Conservation (phyloP, 805 yeast species). For the Yamadazyma laniorum region DNA sequence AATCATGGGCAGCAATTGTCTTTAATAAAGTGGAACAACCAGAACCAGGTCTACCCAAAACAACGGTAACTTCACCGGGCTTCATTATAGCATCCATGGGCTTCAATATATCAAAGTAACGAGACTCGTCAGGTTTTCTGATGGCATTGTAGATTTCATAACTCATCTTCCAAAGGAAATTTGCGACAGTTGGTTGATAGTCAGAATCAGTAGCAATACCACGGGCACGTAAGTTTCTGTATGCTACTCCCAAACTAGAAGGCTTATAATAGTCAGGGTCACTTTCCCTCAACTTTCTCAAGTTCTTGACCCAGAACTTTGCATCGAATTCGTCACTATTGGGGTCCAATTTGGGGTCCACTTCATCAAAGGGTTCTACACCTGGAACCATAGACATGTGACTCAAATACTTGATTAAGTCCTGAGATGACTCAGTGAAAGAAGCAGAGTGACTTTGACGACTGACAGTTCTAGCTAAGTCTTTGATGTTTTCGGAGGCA, state of each 20-base stretch:
- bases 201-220: conserved; percentile 66
- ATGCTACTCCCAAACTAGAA: conserved; percentile 52
- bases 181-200: conserved; percentile 55
- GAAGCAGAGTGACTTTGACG: conserved; percentile 13
- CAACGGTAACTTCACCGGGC: conserved; percentile 40
- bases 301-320: conserved; percentile 60
- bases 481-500: conserved; percentile 17
- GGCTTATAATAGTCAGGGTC: conserved; percentile 64
- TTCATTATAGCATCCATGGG: conserved; percentile 37
- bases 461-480: conserved; percentile 17
- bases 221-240: conserved; percentile 51
- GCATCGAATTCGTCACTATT: conserved; percentile 50
- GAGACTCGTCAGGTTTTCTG: conserved; percentile 10
- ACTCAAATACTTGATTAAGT: conserved; percentile 38
- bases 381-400: conserved; percentile 47
- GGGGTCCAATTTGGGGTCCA: conserved; percentile 51
- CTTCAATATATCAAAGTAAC: conserved; percentile 24
- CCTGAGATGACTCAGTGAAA: conserved; percentile 17
- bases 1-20: conserved; percentile 34
- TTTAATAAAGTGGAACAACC: conserved; percentile 40
- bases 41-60: conserved; percentile 40
- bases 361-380: conserved; percentile 27
- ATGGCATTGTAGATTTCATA: conserved; percentile 5
- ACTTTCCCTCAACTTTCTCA: conserved; percentile 46
- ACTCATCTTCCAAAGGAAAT: conserved; percentile 27